Conservation (phyloP, 345 rosid species). For the Turritis glabra region DNA sequence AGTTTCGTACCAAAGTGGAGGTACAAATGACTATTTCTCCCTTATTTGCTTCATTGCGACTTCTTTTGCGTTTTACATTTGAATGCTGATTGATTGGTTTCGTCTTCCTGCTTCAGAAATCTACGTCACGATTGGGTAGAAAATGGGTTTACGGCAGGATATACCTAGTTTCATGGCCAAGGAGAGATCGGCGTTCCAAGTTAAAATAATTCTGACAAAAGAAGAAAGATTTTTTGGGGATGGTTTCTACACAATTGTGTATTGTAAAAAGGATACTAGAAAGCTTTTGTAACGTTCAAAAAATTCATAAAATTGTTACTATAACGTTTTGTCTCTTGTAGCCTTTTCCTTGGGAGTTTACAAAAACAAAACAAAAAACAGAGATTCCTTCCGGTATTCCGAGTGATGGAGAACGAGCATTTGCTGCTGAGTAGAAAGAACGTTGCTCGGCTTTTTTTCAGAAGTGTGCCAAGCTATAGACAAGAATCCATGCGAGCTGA, state of each 20-base stretch:
- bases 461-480: slow-evolving; percentile 93
- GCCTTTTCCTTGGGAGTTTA: not conserved
- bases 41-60: not conserved
- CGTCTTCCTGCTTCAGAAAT: slow-evolving; percentile 52
- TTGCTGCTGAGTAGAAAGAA: slow-evolving; percentile 31
- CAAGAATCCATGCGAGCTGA: slow-evolving; percentile 94
- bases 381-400: slow-evolving; percentile 26
- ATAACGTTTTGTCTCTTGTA: not conserved
- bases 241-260: slow-evolving; percentile 25
- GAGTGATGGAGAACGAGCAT: slow-evolving; percentile 2
- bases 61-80: not conserved
- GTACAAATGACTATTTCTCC: slow-evolving; percentile 34
- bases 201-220: slow-evolving; percentile 36
- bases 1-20: slow-evolving; percentile 86
- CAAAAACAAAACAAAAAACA: not conserved
- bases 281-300: slow-evolving; percentile 22
- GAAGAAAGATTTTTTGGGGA: slow-evolving; percentile 17
- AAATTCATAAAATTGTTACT: slow-evolving; percentile 16
- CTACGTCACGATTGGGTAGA: slow-evolving; percentile 57
- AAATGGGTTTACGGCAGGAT: slow-evolving; percentile 88
- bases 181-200: slow-evolving; percentile 49
- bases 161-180: slow-evolving; percentile 75
- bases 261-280: slow-evolving; percentile 9
- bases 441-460: slow-evolving; percentile 33
- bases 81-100: not conserved